Base-by-base conservation (phyloP, 1,284 basidiomycete genomes). In the Tremellales sp. region DNA sequence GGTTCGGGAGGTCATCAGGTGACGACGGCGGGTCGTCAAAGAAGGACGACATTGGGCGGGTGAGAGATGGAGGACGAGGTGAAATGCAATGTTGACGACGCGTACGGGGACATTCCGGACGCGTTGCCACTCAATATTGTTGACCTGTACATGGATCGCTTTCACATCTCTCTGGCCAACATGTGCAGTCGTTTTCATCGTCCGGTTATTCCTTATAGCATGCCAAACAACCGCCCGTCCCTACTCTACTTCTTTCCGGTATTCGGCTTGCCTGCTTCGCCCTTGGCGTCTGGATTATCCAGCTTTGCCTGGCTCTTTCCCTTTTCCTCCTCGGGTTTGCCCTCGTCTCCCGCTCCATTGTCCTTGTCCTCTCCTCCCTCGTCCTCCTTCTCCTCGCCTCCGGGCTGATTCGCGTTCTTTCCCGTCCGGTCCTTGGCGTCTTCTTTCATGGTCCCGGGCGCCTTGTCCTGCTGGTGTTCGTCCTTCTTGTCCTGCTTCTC, bases 401-500 rank as follows among this genome's bases (percentile, higher is more conserved):
- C 34, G 14, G 33, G 31, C 18, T 33, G 36, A 34, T 51, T 48
- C 28, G 28, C 44, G 28, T 56, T 56, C 16, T 38, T 42, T 12
- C 54, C 54, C 24, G 58, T 56, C 38, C 58, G 21, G 26, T 57
- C 53, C 49, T 61, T 60, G 18, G 53, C 53, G 40, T 53, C 48
- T 24, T 42, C 45, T 47, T 64, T 64, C 54, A 61, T 57, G 8
- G 40, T 48, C 10, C 53, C 44, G 13, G 61, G 60, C 13, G 48
- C 36, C 16, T 41, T 54, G 16, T 53, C 58, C 22, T 54, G 49
- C 32, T 61, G 53, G 25, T 72, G 48, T 19, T 61, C 63, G 22
- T 63, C 57, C 34, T 61, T 54, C 37, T 60, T 49, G 43, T 61
- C 64, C 24, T 61, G 50, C 45, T 58, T 56, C 46, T 58, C 64